Conservation (phyloP, 441 rosid species). For the Brassica balearica region DNA sequence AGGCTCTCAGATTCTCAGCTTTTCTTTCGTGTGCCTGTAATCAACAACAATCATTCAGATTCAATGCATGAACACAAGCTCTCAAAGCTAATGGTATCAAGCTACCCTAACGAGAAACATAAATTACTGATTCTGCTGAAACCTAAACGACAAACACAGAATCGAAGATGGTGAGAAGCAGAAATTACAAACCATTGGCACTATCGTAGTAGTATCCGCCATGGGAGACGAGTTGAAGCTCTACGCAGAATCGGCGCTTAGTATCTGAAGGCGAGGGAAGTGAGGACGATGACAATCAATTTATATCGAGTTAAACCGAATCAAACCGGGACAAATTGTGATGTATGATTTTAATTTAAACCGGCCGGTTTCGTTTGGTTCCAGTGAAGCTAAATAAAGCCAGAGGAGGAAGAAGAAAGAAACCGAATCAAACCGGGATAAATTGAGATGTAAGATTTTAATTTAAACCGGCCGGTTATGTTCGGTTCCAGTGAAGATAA, state of each 20-base stretch:
- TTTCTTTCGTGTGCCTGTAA: constrained; percentile 35
- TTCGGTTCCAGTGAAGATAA: too few relatives aligned
- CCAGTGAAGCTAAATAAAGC: too few relatives aligned
- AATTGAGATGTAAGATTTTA: neutral
- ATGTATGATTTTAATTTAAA: neutral
- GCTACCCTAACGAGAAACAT: neutral
- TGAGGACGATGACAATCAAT: neutral
- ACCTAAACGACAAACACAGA: constrained; percentile 27
- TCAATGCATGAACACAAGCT: constrained; percentile 15
- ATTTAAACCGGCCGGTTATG: neutral
- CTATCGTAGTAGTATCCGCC: constrained; percentile 24
- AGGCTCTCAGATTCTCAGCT: constrained; percentile 40
- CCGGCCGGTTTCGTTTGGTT: too few relatives aligned
- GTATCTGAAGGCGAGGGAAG: constrained; percentile 23
- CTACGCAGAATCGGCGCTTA: constrained; percentile 30
- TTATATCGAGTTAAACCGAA: neutral
- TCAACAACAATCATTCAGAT: neutral
- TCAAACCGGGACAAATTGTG: constrained; percentile 17
- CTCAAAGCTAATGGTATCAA: constrained; percentile 8
- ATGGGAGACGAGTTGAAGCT: constrained; percentile 26
- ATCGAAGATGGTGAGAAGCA: neutral
- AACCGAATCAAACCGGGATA: constrained; percentile 18
- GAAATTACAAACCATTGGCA: constrained; percentile 31
- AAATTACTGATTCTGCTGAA: neutral
- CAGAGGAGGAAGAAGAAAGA: constrained; percentile 16